Evolutionary conservation across 257 asterid species (phyloP).

Genomic region (Leonotis leonurus): DNA sequence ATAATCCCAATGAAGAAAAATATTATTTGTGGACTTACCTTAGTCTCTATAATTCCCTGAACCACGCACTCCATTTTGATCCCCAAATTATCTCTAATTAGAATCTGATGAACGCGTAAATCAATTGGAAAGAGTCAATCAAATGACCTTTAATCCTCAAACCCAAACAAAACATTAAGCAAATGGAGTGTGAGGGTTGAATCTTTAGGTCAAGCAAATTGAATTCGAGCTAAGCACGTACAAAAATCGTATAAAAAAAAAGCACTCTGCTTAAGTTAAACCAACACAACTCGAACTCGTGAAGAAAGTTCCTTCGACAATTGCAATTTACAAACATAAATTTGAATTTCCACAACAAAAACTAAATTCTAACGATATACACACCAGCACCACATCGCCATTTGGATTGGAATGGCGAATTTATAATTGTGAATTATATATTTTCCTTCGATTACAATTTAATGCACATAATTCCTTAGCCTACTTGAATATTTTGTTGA

Average conservation of each 20-base stretch:
- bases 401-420: background rate
- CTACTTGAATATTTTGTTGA: background rate
- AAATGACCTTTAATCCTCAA: background rate
- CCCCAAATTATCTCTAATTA: background rate
- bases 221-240: background rate
- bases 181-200: constrained; percentile 1
- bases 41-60: constrained; percentile 90
- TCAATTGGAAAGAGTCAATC: background rate
- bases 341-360: background rate
- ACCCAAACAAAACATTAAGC: background rate
- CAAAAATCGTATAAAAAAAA: background rate
- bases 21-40: constrained; percentile 30
- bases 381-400: background rate
- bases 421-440: background rate
- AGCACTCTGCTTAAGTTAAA: background rate
- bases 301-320: background rate
- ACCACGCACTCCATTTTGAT: constrained; percentile 84
- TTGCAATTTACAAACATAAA: background rate
- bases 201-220: background rate
- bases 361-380: background rate
- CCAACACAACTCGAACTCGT: background rate
- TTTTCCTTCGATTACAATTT: background rate
- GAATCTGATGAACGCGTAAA: background rate
- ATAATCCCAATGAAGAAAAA: background rate
- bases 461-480: too few species aligned